A percentile compares a stretch with the other conserved stretches of the same genome.
Evolutionary conservation across 83 land plant species (phyloP).

Genomic region (Thuja plicata): DNA sequence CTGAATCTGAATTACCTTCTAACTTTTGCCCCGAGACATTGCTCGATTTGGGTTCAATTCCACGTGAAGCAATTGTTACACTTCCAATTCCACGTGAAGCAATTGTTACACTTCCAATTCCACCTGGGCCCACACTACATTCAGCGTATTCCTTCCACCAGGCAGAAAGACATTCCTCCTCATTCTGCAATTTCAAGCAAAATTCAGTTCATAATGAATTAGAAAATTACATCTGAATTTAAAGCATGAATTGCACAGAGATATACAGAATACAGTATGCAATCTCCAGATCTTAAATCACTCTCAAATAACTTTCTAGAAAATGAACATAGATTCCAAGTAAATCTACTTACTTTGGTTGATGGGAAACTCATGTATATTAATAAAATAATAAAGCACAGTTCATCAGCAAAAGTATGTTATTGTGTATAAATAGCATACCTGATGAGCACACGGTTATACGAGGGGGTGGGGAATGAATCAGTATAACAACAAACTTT

Average conservation of each 20-base stretch:
- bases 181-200: conserved; percentile 50
- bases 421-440: neutral
- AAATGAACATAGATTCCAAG: neutral
- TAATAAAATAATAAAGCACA: neutral
- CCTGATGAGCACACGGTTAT: no score
- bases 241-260: neutral
- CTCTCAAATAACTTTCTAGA: neutral
- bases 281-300: neutral
- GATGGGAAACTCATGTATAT: neutral
- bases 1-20: neutral
- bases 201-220: neutral
- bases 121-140: conserved; percentile 91
- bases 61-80: conserved; percentile 26
- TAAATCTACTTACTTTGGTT: neutral
- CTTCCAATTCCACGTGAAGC: conserved; percentile 29
- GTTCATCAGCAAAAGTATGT: neutral
- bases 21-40: neutral
- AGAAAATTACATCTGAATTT: neutral
- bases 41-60: conserved; percentile 10
- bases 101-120: conserved; percentile 9
- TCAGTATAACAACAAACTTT: no score
- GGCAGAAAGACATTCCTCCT: conserved; percentile 83
- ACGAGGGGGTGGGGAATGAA: no score
- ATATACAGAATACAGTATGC: neutral
- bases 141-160: conserved; percentile 99